Evolutionary conservation across 495 filamentous ascomycete species (phyloP).

Genomic region (Penicillium samsonianum): DNA sequence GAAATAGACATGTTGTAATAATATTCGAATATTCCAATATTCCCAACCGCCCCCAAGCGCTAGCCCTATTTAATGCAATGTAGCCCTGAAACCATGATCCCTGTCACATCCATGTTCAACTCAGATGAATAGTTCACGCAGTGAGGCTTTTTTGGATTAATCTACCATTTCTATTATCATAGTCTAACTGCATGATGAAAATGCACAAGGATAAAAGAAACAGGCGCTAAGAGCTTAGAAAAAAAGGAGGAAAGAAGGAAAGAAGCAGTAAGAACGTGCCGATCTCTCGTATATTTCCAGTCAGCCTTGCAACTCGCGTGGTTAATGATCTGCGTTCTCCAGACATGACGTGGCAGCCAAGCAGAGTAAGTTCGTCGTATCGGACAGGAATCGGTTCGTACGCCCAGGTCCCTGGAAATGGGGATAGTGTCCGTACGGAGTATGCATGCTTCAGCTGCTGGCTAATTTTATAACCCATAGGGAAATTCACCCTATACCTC

Average conservation of each 20-base stretch:
- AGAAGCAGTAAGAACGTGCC: not conserved
- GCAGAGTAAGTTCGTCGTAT: not conserved
- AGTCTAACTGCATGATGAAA: not conserved
- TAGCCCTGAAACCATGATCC: not conserved
- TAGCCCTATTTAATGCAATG: not conserved
- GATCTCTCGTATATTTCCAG: conserved; percentile 2
- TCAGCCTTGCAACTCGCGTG: not conserved
- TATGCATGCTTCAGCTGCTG: not conserved
- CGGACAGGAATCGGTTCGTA: not conserved
- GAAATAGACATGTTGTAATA: not conserved
- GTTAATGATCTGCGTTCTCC: not conserved
- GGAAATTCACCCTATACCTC: not conserved
- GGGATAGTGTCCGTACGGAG: too few species aligned
- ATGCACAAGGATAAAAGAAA: not conserved
- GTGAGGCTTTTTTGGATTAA: not conserved
- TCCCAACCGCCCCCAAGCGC: not conserved
- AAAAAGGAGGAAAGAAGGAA: not conserved
- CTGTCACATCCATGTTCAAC: not conserved
- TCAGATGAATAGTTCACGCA: not conserved
- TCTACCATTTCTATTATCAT: not conserved
- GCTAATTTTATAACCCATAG: not conserved
- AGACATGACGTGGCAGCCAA: not conserved
- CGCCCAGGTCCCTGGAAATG: not conserved
- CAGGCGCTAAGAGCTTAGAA: not conserved
- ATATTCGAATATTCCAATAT: not conserved